Base-by-base conservation (phyloP, 345 rosid species). In the Raphanus raphanistrum region DNA sequence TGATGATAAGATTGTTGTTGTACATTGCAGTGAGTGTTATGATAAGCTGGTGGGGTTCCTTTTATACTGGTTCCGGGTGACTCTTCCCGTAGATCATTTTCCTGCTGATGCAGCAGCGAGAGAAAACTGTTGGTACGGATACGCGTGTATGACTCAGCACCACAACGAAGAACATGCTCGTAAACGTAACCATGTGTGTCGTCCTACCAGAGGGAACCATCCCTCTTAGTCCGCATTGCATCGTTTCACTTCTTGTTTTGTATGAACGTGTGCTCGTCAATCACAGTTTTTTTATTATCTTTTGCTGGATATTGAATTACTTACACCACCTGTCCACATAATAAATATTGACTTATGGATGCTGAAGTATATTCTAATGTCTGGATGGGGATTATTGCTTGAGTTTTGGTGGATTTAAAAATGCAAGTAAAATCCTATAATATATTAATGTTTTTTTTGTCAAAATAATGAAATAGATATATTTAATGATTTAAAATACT, bases 91-190 rank as follows among this genome's bases (percentile, higher is more conserved):
- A 76, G 2, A 66, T 76, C 73, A 26, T 50, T 82, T 92, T 31
- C 94, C 98, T 0, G 63, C 67, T 0, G 97, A 92, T 58, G 97
- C 82, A 32, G 76, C 76, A 5, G 74, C 68, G 29, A 87, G 98
- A 71, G 86, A 85, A 57, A 88, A 94, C 73, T 92, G 98, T 82
- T 94, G 98, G 97, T 94, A 94, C 73, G 98, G 97, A 28, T 82
- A 86, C 64, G 82, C 85, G 17, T 94, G 97, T 66, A 84, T 97
- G 71, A 94, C 98, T 4, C 98, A 94, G 70, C 93, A 86, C 83
- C 97, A 89, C 75, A 94, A 79, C 7, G 92, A 88, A 83, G 92
- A 90, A 4, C 98, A 94, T 80, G 97, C 95, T 50, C 91, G 86
- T 33, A 92, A 79, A 84, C 86, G 89, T 73, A 94, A 94, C 82